Conservation (phyloP, 2,329 filamentous ascomycete species). For the Xylariales sp. region DNA sequence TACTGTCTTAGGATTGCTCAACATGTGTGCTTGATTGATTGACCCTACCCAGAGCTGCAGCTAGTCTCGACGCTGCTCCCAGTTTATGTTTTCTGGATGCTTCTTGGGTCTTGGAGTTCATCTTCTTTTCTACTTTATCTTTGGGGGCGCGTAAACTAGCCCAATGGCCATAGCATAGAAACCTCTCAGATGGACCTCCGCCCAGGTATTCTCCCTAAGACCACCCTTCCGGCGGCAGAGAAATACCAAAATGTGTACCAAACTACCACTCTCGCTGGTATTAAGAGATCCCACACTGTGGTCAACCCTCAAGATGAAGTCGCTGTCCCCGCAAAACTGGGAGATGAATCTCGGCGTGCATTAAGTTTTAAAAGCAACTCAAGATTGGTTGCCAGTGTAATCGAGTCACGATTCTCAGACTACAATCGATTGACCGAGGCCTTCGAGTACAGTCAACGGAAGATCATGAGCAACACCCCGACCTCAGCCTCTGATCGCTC, state of each 20-base stretch:
- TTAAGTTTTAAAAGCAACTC: constrained; percentile 14
- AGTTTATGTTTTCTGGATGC: no score
- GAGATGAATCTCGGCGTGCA: constrained; percentile 18
- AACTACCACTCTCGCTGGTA: constrained; percentile 28
- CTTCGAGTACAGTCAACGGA: constrained; percentile 56
- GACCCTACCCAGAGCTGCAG: no score
- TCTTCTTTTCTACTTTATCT: no score
- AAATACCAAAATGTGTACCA: constrained; percentile 21
- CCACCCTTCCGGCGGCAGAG: constrained; percentile 44
- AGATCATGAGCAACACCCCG: constrained; percentile 47
- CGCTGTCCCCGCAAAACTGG: constrained; percentile 16
- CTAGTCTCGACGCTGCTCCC: no score
- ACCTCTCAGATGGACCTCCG: no score
- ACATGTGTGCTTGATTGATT: no score
- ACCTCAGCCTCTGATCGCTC: constrained; percentile 45
- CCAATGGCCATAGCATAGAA: no score
- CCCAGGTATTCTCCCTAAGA: constrained; percentile 43
- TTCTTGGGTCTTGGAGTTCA: no score
- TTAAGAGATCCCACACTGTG: constrained; percentile 37
- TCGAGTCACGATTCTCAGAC: constrained; percentile 30
- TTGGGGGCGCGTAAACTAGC: no score
- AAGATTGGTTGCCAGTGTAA: constrained; percentile 38
- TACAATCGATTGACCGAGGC: constrained; percentile 14
- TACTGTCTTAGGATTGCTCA: no score
- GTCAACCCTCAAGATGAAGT: constrained; percentile 7